phyloP scores from a whole-genome alignment of 495 filamentous ascomycete species.

The Echria macrotheca region DNA sequence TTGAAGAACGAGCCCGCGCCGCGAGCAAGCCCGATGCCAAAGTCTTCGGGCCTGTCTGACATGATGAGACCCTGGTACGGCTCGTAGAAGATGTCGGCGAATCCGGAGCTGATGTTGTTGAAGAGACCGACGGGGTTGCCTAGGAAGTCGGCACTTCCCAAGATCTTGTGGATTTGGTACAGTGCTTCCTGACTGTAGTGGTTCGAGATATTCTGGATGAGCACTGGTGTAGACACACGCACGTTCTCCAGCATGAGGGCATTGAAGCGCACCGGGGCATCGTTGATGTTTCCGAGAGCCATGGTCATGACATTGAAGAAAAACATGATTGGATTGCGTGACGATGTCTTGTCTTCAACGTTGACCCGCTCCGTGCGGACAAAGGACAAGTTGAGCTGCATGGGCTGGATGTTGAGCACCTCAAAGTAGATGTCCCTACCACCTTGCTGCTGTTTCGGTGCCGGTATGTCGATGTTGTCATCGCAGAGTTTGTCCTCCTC shows the following conservation, averaged over 20 bases:
- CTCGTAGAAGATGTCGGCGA: constrained; percentile 97
- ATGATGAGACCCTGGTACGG: constrained; percentile 96
- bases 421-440: constrained; percentile 97
- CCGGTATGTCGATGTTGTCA: constrained; percentile 83
- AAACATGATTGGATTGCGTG: constrained; percentile 93
- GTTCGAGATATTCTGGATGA: constrained; percentile 77
- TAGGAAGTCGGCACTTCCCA: constrained; percentile 97
- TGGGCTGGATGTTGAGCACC: constrained; percentile 90
- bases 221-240: constrained; percentile 76
- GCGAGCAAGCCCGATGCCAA: constrained; percentile 91
- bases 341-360: constrained; percentile 85
- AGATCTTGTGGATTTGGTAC: constrained; percentile 92
- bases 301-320: constrained; percentile 97
- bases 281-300: constrained; percentile 98
- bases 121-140: constrained; percentile 97
- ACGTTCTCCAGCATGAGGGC: constrained; percentile 94
- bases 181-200: constrained; percentile 95
- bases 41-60: constrained; percentile 89
- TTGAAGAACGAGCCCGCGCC: constrained; percentile 96
- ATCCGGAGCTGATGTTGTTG: constrained; percentile 95
- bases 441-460: constrained; percentile 75
- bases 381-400: constrained; percentile 96
- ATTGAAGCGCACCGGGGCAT: constrained; percentile 88
- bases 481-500: constrained; percentile 82
- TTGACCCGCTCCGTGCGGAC: constrained; percentile 96